Evolutionary conservation across 2,329 filamentous ascomycete genomes (phyloP), one percentile per base, ranked within the genome.

Genomic region (Fusarium xylarioides): DNA sequence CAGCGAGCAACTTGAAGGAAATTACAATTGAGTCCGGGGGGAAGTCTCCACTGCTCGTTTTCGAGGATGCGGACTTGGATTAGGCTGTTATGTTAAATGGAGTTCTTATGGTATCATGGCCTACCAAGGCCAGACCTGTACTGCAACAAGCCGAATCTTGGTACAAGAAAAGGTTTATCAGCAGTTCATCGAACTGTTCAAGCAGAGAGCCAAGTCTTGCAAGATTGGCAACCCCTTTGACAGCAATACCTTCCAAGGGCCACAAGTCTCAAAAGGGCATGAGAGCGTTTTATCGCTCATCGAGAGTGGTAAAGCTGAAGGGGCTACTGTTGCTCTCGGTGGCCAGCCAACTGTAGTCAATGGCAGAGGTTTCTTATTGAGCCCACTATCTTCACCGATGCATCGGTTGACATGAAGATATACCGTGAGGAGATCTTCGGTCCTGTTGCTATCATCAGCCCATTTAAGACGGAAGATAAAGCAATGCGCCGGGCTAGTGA

Each of bases 201-300:
- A 42, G 8, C 21, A 26, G 1, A 60, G 65, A n/a, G 70, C 72
- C 11, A 69, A 66, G 35, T 88, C 40, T 91, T 87, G 9, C 74
- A 88, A 90, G 56, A 86, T 94, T 12, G 93, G 92, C 62, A 89
- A 94, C 77, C 92, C 91, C 0, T 94, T 93, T 79, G 86, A 87
- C 9, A 88, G 91, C 73, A 85, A 84, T 42, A 93, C 92, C 1
- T 92, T 91, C 83, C 92, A 94, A 77, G 93, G 93, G 1, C 93
- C 93, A 0, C 92, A 94, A 78, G 88, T 94, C 49, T 92, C 91
- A 7, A 91, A 91, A 79, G 81, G 85, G 11, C 92, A 91, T 76
- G 91, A 94, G 54, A 86, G 89, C 46, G 87, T 95, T 5, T 83
- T 95, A 35, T 86, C 86, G 1, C 95, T 92, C 79, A 90, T 95